Evolutionary conservation across 352 stramenopile species (phyloP).

Genomic region (Pythium aphanidermatum): DNA sequence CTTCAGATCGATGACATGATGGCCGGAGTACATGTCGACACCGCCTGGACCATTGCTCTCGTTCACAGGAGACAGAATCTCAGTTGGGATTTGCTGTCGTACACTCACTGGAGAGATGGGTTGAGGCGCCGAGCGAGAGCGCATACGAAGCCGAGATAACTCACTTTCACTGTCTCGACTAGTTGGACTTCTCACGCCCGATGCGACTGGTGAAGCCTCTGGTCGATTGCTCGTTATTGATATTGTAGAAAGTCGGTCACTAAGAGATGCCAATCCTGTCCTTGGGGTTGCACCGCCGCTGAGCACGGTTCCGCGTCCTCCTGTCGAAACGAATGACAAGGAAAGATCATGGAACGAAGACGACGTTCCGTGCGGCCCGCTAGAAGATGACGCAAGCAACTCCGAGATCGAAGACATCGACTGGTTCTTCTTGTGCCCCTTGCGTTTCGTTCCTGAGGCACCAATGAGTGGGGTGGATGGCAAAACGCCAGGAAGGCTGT

Average conservation of each 20-base stretch:
- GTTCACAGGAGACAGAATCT: slow-evolving; percentile 23
- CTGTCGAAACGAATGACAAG: slow-evolving; percentile 27
- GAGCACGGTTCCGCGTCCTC: slow-evolving; percentile 29
- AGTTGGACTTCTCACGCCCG: slow-evolving; percentile 9
- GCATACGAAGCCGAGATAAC: slow-evolving; percentile 27
- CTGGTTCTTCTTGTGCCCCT: slow-evolving; percentile 84
- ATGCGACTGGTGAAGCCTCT: slow-evolving; percentile 6
- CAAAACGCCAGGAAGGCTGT: slow-evolving; percentile 26
- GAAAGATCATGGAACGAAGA: slow-evolving; percentile 64
- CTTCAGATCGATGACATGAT: slow-evolving; percentile 52
- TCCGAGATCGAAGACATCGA: slow-evolving; percentile 88
- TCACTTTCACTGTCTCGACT: slow-evolving; percentile 13
- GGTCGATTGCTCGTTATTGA: background rate
- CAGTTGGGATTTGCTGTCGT: background rate
- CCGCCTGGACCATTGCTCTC: slow-evolving; percentile 19
- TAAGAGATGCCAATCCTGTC: slow-evolving; percentile 66
- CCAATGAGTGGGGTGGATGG: slow-evolving; percentile 22
- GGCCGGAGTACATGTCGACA: too few relatives aligned
- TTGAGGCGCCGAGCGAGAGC: slow-evolving; percentile 58
- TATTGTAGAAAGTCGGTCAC: slow-evolving; percentile 25
- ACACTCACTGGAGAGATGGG: slow-evolving; percentile 6
- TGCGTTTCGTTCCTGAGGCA: slow-evolving; percentile 41
- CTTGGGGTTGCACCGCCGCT: slow-evolving; percentile 51
- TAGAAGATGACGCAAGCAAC: slow-evolving; percentile 44
- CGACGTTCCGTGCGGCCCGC: slow-evolving; percentile 5